phyloP scores from a whole-genome alignment of 192 early-diverging fungal species.

The Umbelopsis ramanniana region DNA sequence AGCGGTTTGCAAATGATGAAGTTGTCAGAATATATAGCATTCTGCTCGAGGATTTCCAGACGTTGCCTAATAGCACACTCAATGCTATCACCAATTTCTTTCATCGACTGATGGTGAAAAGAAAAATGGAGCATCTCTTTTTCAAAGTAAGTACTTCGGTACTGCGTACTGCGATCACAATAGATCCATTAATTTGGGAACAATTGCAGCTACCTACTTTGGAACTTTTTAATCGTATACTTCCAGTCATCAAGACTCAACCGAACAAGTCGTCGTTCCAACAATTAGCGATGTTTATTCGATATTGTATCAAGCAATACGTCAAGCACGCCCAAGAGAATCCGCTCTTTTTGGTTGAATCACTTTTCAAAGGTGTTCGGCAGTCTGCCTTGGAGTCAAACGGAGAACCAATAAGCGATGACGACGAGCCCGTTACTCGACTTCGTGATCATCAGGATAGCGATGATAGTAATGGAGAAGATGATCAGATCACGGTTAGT shows the following conservation, averaged over 20 bases:
- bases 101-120: conserved; percentile 70
- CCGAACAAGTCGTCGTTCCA: conserved; percentile 34
- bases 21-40: conserved; percentile 58
- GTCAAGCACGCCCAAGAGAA: conserved; percentile 56
- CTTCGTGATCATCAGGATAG: conserved; percentile 27
- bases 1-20: conserved; percentile 61
- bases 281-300: conserved; percentile 61
- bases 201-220: conserved; percentile 50
- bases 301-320: conserved; percentile 56
- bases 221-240: conserved; percentile 66
- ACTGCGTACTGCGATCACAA: too few species aligned
- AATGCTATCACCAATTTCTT: conserved; percentile 62
- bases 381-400: conserved; percentile 34
- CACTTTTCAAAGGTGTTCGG: conserved; percentile 53
- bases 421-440: not conserved
- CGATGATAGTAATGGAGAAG: conserved; percentile 28
- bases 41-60: conserved; percentile 57
- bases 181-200: not conserved
- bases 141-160: conserved; percentile 49
- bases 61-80: conserved; percentile 54
- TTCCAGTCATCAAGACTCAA: conserved; percentile 37
- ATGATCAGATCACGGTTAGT: conserved; percentile 32
- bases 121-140: conserved; percentile 54
- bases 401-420: not conserved
- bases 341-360: conserved; percentile 63